Evolutionary conservation across 495 filamentous ascomycete genomes (phyloP), one percentile per base, ranked within the genome.

Genomic region (Darksidea phi): DNA sequence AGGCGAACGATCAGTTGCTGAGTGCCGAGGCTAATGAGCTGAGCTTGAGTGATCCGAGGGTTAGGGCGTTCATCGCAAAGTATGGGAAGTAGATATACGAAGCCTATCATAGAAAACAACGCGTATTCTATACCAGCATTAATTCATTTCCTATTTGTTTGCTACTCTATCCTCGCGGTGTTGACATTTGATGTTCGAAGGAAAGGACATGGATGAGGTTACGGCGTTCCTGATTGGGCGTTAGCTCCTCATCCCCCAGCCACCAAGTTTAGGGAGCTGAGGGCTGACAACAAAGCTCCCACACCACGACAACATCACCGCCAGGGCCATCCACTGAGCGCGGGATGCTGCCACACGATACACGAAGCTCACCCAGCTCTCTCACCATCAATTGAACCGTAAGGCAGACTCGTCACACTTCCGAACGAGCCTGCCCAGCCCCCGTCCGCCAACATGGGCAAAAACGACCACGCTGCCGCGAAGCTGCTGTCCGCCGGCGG

Each of bases 21-120:
- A 55, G 37, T n/a, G 46, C 38, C 8, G 64, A 67, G 43, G 24
- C 52, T 1, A 59, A 54, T 41, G 54, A 67, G 60, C 32, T 67
- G 13, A 38, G 20, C 1, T 23, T 62, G 41, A 47, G 54, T 21
- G 59, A 67, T 36, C 47, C 54, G 23, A 63, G 41, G 48, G 58
- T 67, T 7, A 57, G 32, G 49, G 49, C 47, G 1, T 67, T 67
- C 36, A 42, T 66, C 0, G 38, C 7, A 43, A 66, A 66, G 52
- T 61, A 56, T 51, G 59, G 59, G 25, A 57, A 48, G n/a, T 24
- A 37, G 58, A 38, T 17, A n/a, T 10, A 32, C 10, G 28, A 32
- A 32, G 28, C 28, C 3, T 3, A 4, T 4, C 28, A 32, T 32
- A 32, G 4, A 32, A 32, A 10, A 32, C 28, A 32, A 10, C 28